Evolutionary conservation across 768 basidiomycete species (phyloP).

Genomic region (Holtermannia corniformis): DNA sequence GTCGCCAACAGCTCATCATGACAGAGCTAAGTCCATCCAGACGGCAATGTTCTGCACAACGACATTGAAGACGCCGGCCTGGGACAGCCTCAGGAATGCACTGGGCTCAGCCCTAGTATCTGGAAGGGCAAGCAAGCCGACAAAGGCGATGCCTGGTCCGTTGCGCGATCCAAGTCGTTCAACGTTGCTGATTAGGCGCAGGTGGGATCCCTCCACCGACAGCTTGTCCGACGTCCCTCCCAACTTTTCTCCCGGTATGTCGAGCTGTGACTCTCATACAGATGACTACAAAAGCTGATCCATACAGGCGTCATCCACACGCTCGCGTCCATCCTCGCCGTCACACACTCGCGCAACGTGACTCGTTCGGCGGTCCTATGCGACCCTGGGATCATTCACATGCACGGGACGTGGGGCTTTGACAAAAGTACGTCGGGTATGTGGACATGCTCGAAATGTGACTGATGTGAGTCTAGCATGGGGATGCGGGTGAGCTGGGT

Average conservation of each 20-base stretch:
- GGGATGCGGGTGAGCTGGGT: not conserved
- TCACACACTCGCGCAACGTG: conserved; percentile 9
- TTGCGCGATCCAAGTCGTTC: not conserved
- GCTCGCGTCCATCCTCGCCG: conserved; percentile 11
- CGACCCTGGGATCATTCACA: conserved; percentile 19
- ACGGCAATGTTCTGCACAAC: not conserved
- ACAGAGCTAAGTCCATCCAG: not conserved
- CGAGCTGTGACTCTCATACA: not conserved
- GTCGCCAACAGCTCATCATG: not conserved
- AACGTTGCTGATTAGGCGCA: not conserved
- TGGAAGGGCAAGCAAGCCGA: conserved; percentile 21
- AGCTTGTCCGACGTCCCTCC: conserved; percentile 12
- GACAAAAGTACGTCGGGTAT: conserved; percentile 26
- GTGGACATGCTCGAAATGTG: not conserved
- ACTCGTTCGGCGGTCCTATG: conserved; percentile 30
- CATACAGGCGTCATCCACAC: conserved; percentile 23
- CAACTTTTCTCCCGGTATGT: conserved; percentile 34
- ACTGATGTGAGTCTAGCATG: not conserved
- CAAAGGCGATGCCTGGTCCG: conserved; percentile 31
- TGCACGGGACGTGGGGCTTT: conserved; percentile 27
- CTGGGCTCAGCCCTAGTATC: conserved; percentile 19
- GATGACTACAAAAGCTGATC: not conserved
- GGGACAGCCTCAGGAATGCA: conserved; percentile 32
- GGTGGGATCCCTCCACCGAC: conserved; percentile 30
- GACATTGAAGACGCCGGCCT: conserved; percentile 7